Base-by-base conservation (phyloP, 805 yeast species). In the Candida silvicultrix region DNA sequence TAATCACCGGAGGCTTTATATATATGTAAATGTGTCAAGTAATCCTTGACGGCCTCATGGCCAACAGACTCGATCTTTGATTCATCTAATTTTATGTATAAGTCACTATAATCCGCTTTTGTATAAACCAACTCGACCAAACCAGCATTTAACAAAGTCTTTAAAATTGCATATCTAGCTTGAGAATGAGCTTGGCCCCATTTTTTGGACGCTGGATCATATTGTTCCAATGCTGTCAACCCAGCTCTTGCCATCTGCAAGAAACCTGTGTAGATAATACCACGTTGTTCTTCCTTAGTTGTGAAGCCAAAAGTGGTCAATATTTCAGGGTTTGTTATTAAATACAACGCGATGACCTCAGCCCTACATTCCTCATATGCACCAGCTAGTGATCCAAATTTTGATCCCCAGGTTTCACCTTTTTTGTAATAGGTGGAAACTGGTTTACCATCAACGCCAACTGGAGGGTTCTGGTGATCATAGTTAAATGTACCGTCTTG, bases 141-240 rank as follows among this genome's bases (percentile, higher is more conserved):
- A 16, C 69, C 75, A 1, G 89, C 83, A 45, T 80, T 73, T 56
- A 85, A 66, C 60, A 86, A 81, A 14, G 83, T 75, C 68, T 85
- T 86, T 74, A 86, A 73, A 54, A 89, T 88, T 29, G 94, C 87
- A 66, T 76, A 89, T 64, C 97, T 74, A 4, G 96, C 96, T 68
- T 88, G 95, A 89, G 88, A 87, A 63, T 89, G 97, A 14, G 97
- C 82, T 68, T 89, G 97, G 28, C 96, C 96, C 96, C 96, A 89
- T 66, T 87, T 88, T 48, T 71, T 69, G 25, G 87, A 75, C 40
- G 66, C 66, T 36, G 96, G 96, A 64, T 89, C 95, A 89, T 95
- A 89, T 62, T 75, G 86, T 64, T 89, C 95, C 59, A 89, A 73
- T 8, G 86, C 92, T 32, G 85, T 59, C 42, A 89, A 69, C 48